Conservation (phyloP, 805 yeast species). For the Scheffersomyces coipomensis region DNA sequence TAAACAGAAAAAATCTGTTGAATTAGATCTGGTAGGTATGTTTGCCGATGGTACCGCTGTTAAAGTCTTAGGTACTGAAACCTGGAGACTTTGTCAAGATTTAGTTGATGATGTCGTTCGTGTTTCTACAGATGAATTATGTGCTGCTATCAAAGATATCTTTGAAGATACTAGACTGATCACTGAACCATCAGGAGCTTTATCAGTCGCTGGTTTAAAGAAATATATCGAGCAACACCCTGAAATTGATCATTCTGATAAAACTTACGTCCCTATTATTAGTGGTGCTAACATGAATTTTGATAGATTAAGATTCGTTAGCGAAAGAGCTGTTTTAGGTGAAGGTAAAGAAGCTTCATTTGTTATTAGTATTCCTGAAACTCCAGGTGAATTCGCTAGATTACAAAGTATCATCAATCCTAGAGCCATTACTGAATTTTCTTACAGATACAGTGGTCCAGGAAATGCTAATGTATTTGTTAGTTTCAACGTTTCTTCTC, state of each 20-base stretch:
- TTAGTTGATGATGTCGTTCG: slow-evolving; percentile 85
- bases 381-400: slow-evolving; percentile 83
- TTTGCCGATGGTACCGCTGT: slow-evolving; percentile 99
- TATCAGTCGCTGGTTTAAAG: slow-evolving; percentile 92
- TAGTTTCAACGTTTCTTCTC: slow-evolving; percentile 80
- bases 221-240: slow-evolving; percentile 70
- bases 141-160: slow-evolving; percentile 94
- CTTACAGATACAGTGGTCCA: slow-evolving; percentile 68
- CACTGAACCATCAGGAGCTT: slow-evolving; percentile 96
- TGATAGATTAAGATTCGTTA: slow-evolving; percentile 90
- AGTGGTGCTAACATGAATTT: slow-evolving; percentile 99
- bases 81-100: slow-evolving; percentile 75
- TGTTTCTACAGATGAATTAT: slow-evolving; percentile 89
- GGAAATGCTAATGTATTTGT: slow-evolving; percentile 76
- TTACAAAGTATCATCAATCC: slow-evolving; percentile 81
- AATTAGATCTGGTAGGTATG: slow-evolving; percentile 76
- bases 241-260: slow-evolving; percentile 65
- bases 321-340: slow-evolving; percentile 97
- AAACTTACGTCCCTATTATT: slow-evolving; percentile 78
- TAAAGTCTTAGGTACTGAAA: slow-evolving; percentile 82
- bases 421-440: slow-evolving; percentile 89
- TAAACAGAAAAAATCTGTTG: slow-evolving; percentile 50
- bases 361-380: slow-evolving; percentile 87
- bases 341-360: slow-evolving; percentile 96
- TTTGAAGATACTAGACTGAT: slow-evolving; percentile 94